A percentile compares a stretch with the other conserved stretches of the same genome.
Conservation (phyloP, 768 basidiomycete genomes). For the Trichaptum fuscoviolaceum region DNA sequence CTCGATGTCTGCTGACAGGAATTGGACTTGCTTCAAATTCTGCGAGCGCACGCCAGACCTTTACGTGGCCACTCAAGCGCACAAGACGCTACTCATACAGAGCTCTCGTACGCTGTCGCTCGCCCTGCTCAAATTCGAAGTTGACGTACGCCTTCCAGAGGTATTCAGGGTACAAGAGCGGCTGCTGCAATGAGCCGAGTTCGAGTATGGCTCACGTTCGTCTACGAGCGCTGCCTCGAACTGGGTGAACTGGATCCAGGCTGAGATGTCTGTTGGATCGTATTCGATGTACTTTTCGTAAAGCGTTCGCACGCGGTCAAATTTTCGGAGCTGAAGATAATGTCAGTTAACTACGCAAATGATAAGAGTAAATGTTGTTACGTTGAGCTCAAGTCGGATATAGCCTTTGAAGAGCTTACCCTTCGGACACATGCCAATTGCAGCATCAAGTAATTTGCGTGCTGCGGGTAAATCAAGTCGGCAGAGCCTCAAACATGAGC, state of each 20-base stretch:
- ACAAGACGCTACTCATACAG: conserved; percentile 93
- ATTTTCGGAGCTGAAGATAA: too few relatives aligned
- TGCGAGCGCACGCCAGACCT: conserved; percentile 96
- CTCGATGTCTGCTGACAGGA: conserved; percentile 55
- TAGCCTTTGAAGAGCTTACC: conserved; percentile 94
- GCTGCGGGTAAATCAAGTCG: conserved; percentile 80
- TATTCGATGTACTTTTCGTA: too few relatives aligned
- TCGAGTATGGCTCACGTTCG: conserved; percentile 94
- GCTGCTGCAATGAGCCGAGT: conserved; percentile 76
- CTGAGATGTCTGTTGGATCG: too few relatives aligned
- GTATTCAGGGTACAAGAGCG: conserved; percentile 91
- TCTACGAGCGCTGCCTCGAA: conserved; percentile 84
- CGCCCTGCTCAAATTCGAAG: conserved; percentile 91
- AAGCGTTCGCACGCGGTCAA: too few relatives aligned
- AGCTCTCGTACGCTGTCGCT: too few relatives aligned
- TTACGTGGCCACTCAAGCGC: conserved; percentile 84
- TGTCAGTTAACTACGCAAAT: conserved; percentile 91
- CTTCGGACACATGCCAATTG: conserved; percentile 95
- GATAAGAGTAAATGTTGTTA: too few relatives aligned
- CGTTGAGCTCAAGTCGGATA: conserved; percentile 89
- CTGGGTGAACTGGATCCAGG: too few relatives aligned
- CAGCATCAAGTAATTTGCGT: conserved; percentile 82
- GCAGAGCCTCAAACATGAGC: too few relatives aligned
- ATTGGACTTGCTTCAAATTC: conserved; percentile 83
- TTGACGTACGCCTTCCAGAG: conserved; percentile 96